These are phyloP conservation scores for Bjerkandera adusta DNA, from an alignment of 1,284 basidiomycete genomes.

Conservation along the genomic window DNA sequence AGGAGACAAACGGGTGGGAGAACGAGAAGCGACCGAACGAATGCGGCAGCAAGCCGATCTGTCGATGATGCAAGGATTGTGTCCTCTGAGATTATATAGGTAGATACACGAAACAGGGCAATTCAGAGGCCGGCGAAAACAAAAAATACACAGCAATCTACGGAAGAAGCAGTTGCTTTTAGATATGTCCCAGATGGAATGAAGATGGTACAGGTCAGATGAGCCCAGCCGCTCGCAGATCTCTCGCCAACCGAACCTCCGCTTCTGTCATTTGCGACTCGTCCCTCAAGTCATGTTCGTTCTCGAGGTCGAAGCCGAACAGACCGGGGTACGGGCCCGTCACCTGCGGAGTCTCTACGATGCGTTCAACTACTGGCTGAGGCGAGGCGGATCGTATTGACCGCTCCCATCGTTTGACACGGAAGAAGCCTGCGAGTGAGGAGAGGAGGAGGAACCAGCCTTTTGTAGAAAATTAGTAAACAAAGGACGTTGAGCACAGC, in stretches of 20 bases:
- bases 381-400: conserved; percentile 46
- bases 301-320: conserved; percentile 21
- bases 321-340: not conserved
- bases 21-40: too few relatives aligned
- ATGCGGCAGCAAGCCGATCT: too few relatives aligned
- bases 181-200: too few relatives aligned
- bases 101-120: too few relatives aligned
- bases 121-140: too few relatives aligned
- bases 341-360: conserved; percentile 24
- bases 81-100: too few relatives aligned
- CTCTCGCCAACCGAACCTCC: conserved; percentile 47
- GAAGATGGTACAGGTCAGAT: too few relatives aligned
- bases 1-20: too few relatives aligned
- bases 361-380: conserved; percentile 33
- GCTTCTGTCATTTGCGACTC: conserved; percentile 27
- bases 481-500: conserved; percentile 8
- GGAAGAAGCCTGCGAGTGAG: conserved; percentile 78
- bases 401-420: conserved; percentile 79
- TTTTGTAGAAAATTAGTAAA: conserved; percentile 20
- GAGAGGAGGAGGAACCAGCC: conserved; percentile 91
- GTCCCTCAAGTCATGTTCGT: conserved; percentile 17
- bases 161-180: too few relatives aligned
- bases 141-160: conserved; percentile 2
- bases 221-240: conserved; percentile 54
- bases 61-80: too few relatives aligned